phyloP scores from a whole-genome alignment of 345 rosid species.

The Brassica napus region DNA sequence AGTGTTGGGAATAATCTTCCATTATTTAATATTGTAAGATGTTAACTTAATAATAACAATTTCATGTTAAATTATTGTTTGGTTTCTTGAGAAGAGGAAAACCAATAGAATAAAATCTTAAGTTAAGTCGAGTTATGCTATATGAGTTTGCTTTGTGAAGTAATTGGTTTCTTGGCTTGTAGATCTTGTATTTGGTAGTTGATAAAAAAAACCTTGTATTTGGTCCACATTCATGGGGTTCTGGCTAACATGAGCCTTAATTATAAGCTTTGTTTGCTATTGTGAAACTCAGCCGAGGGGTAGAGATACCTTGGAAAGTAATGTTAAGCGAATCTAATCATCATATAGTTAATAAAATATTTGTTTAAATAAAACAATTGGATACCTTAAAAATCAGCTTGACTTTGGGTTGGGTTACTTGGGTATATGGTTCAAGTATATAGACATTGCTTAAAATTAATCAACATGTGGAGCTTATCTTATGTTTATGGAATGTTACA shows the following conservation, averaged over 20 bases:
- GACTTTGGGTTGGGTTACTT: slow-evolving; percentile 7
- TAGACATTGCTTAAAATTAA: background rate
- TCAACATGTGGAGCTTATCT: slow-evolving; percentile 14
- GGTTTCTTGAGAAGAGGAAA: slow-evolving; percentile 36
- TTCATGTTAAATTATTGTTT: background rate
- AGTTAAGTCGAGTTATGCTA: slow-evolving; percentile 4
- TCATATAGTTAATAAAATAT: background rate
- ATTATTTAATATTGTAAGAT: background rate
- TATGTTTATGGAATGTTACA: slow-evolving; percentile 27
- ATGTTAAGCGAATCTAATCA: background rate
- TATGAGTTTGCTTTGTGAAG: slow-evolving; percentile 35
- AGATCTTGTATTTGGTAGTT: slow-evolving; percentile 28
- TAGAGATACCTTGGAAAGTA: slow-evolving; percentile 17
- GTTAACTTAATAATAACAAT: background rate
- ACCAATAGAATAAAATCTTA: slow-evolving; percentile 27
- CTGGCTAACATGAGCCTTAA: slow-evolving; percentile 30
- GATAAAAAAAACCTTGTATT: slow-evolving; percentile 1
- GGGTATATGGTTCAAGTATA: background rate
- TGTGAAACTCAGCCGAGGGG: slow-evolving; percentile 5
- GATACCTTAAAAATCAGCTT: slow-evolving; percentile 19
- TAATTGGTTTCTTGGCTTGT: slow-evolving; percentile 40
- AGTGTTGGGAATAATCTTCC: background rate
- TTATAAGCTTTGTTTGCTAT: slow-evolving; percentile 12
- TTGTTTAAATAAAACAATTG: slow-evolving; percentile 14
- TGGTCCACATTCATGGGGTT: slow-evolving; percentile 25